These are phyloP conservation scores for Botrytis fragariae DNA, from an alignment of 2,329 filamentous ascomycete genomes.

Conservation along the genomic window DNA sequence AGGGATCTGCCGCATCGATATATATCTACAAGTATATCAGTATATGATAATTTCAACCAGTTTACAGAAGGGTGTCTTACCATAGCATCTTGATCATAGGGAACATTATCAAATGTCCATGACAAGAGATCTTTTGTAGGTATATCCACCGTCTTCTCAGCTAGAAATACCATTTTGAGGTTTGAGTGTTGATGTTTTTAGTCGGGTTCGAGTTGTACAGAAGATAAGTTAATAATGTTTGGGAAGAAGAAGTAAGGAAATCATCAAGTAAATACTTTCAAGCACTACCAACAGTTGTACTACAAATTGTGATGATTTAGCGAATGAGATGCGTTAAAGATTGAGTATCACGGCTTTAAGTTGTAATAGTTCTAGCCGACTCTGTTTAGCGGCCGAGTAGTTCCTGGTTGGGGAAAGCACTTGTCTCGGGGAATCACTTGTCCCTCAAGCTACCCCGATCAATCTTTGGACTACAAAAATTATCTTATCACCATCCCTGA, in stretches of 20 bases:
- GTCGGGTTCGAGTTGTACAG: not conserved
- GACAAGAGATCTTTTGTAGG: slow-evolving; percentile 32
- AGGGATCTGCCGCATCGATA: slow-evolving; percentile 31
- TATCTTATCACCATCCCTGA: not conserved
- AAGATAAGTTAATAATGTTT: not conserved
- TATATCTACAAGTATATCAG: slow-evolving; percentile 30
- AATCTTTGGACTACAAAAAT: not conserved
- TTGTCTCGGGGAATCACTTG: not conserved
- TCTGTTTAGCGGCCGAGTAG: not conserved
- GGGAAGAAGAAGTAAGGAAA: not conserved
- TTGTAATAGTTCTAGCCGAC: not conserved
- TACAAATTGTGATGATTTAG: not conserved
- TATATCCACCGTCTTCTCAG: slow-evolving; percentile 19
- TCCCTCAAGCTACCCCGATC: not conserved
- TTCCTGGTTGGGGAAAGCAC: not conserved
- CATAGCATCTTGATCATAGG: slow-evolving; percentile 28
- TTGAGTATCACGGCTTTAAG: not conserved
- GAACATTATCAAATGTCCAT: slow-evolving; percentile 32
- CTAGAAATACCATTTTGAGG: slow-evolving; percentile 17
- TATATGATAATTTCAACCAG: not conserved
- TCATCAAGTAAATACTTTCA: not conserved
- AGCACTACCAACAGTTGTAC: not conserved
- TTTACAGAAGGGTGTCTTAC: not conserved
- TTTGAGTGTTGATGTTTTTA: not conserved
- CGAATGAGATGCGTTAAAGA: not conserved